These are phyloP conservation scores for Volvariella surrecta DNA, from an alignment of 1,284 basidiomycete genomes.

Conservation along the genomic window DNA sequence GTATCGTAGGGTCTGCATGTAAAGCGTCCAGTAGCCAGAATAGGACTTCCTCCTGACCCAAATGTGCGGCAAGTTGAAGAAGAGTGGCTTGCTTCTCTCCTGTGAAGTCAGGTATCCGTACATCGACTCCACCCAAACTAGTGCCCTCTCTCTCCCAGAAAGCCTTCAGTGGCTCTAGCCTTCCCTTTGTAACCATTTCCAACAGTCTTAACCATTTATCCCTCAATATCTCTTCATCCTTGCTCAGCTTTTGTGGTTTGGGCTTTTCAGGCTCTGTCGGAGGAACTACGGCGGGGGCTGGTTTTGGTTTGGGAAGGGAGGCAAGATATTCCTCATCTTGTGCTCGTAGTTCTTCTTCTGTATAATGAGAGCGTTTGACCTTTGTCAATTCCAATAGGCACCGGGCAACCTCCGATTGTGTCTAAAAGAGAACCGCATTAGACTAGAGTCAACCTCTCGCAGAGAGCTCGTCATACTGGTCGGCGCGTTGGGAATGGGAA, in stretches of 20 bases:
- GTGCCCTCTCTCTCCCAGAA: constrained; percentile 77
- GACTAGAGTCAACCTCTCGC: too few relatives aligned
- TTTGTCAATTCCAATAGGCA: constrained; percentile 85
- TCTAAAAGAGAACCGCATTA: constrained; percentile 35
- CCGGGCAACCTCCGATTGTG: constrained; percentile 83
- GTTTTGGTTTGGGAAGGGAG: constrained; percentile 73
- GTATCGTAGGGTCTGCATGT: constrained; percentile 77
- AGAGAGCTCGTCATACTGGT: constrained; percentile 49
- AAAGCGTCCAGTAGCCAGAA: constrained; percentile 77
- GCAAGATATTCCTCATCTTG: constrained; percentile 86
- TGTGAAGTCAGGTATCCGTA: constrained; percentile 58
- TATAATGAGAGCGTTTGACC: constrained; percentile 81
- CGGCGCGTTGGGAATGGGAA: constrained; percentile 93
- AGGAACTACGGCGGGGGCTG: constrained; percentile 27
- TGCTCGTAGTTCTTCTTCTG: constrained; percentile 74
- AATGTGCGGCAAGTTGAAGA: constrained; percentile 70
- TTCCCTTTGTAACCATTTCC: constrained; percentile 86
- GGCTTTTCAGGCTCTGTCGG: constrained; percentile 32
- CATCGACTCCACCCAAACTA: constrained; percentile 52
- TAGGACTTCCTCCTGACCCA: constrained; percentile 72
- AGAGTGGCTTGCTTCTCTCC: constrained; percentile 56
- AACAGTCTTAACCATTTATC: constrained; percentile 77
- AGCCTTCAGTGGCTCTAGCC: constrained; percentile 69
- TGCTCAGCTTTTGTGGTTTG: constrained; percentile 52
- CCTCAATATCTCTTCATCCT: constrained; percentile 68